A percentile compares a stretch with the other conserved stretches of the same genome.
phyloP scores from a whole-genome alignment of 2,329 filamentous ascomycete genomes.

The Huntiella moniliformis region DNA sequence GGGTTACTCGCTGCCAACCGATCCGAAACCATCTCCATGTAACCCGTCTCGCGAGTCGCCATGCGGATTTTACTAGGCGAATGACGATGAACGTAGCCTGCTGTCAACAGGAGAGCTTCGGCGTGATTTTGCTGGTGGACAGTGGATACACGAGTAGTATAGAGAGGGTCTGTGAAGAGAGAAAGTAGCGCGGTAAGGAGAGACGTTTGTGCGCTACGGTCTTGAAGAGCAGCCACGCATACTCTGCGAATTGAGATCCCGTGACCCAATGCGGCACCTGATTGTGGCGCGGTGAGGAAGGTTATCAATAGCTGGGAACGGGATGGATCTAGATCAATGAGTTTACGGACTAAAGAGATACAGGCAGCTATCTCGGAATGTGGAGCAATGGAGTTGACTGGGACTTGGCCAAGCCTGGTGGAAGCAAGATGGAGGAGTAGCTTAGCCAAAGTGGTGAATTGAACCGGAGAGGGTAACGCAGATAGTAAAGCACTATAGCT shows the following conservation, averaged over 20 bases:
- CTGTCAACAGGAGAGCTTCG: slow-evolving; percentile 58
- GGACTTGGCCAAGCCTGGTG: slow-evolving; percentile 23
- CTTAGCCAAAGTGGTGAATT: slow-evolving; percentile 11
- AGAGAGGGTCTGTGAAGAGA: slow-evolving; percentile 44
- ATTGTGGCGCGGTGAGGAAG: slow-evolving; percentile 43
- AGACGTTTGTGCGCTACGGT: too few species aligned
- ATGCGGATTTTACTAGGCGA: slow-evolving; percentile 47
- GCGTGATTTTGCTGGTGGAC: slow-evolving; percentile 76
- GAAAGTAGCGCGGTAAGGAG: too few species aligned
- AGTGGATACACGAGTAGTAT: slow-evolving; percentile 69
- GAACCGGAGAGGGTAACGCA: too few species aligned
- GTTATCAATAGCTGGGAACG: slow-evolving; percentile 36
- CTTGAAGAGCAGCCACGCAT: slow-evolving; percentile 29
- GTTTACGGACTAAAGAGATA: slow-evolving; percentile 33
- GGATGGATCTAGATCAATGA: slow-evolving; percentile 29
- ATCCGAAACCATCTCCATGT: slow-evolving; percentile 68
- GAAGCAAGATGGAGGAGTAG: slow-evolving; percentile 26
- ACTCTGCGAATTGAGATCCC: slow-evolving; percentile 48
- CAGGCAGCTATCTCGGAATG: slow-evolving; percentile 30
- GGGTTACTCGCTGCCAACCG: slow-evolving; percentile 59
- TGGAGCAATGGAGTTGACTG: slow-evolving; percentile 15
- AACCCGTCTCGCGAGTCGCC: slow-evolving; percentile 51
- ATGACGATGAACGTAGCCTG: slow-evolving; percentile 54
- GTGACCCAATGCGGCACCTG: slow-evolving; percentile 46
- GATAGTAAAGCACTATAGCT: too few species aligned